Base-by-base conservation (phyloP, 129 eudicot species). In the Mikania micrantha region DNA sequence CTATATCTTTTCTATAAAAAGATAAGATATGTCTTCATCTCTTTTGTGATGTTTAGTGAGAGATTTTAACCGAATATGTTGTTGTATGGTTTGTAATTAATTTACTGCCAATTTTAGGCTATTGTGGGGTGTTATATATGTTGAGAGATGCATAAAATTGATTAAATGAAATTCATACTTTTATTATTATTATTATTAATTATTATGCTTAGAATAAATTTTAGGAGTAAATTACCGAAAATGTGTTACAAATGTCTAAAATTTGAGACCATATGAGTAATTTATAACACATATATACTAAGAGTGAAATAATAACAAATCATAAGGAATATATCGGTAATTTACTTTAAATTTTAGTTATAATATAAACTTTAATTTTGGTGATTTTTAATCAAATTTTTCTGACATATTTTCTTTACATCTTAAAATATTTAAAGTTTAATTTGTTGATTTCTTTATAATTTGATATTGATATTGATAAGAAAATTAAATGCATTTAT, bases 71-170 rank as follows among this genome's bases (percentile, higher is more conserved):
- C n/a, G n/a, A n/a, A n/a, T n/a, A n/a, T n/a, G n/a, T n/a, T n/a
- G n/a, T n/a, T n/a, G n/a, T n/a, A n/a, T n/a, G n/a, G n/a, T n/a
- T n/a, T n/a, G n/a, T n/a, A n/a, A 4, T 29, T 74, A 42, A 74
- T 42, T 60, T 50, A 64, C 15, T 58, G 68, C 56, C 15, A 75
- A 39, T 67, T 67, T 66, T 60, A 75, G 67, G 16, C 67, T 36
- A 53, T 71, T 32, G 49, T 40, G 16, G 60, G 67, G 58, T 59
- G 52, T 7, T 54, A 1, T 15, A 22, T 58, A 53, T 53, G 66
- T 64, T 50, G 17, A 64, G 28, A 74, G 36, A 74, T 24, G 74
- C 74, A 75, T 17, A 66, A 58, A 47, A 66, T 31, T 56, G 42
- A 41, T 65, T 66, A 24, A 64, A 57, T 67, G 61, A 21, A 56